Evolutionary conservation across 345 rosid genomes (phyloP), one percentile per base, ranked within the genome.

Genomic region (Gossypium bickii): DNA sequence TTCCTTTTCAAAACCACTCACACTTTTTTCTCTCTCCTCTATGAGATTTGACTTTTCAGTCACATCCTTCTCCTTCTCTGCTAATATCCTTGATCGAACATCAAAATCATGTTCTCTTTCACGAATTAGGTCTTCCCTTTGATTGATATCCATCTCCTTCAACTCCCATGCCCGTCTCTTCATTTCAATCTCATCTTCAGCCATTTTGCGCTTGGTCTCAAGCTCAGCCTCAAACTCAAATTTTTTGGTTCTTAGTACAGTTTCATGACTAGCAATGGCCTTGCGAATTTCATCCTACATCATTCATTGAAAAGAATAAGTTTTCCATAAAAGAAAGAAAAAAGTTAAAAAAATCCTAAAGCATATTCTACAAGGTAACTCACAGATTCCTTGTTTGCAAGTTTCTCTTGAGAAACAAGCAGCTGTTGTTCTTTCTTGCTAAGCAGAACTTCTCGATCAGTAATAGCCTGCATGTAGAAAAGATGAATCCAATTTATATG

Each of bases 141-240:
- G 89, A 65, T 66, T 78, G 63, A 93, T 80, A 80, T 95, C 99
- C 83, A 95, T 75, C 82, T 93, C 98, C 77, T 83, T 90, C 80
- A 95, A 84, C 80, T 95, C 98, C 91, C 91, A 91, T 58, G 90
- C 93, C 38, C 98, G 90, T 83, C 91, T 89, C 86, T 88, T 95
- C 48, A 82, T 81, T 80, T 91, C 99, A 53, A 93, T 82, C 79
- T 93, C 99, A 81, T 89, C 92, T 77, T 90, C 99, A 78, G 84
- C 89, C 78, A 79, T 34, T 81, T 91, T 91, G 17, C 78, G 82
- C 78, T 82, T 90, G 67, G 63, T 63, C 83, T 89, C 92, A 78
- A 95, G 65, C 84, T 91, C 94, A 77, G 92, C 87, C 76, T 93
- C 98, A 80, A 91, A 81, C 77, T 89, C 93, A 4, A 87, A 79